phyloP scores from a whole-genome alignment of 805 yeast species.

The Ogataea wickerhamii region DNA sequence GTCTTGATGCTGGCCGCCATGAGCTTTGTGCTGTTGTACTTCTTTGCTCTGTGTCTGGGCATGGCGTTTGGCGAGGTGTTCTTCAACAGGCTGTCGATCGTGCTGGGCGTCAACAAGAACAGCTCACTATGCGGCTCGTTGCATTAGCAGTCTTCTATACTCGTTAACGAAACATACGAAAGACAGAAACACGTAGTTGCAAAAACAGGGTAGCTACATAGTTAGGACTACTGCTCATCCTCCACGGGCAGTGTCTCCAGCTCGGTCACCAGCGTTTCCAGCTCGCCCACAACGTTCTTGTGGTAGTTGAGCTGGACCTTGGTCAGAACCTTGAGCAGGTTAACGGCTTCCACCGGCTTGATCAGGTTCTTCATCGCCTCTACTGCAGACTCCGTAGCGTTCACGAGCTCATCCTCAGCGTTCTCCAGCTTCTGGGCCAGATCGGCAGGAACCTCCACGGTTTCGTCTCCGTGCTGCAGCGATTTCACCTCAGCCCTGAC shows the following conservation, averaged over 20 bases:
- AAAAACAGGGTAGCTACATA: too few species aligned
- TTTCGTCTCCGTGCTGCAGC: conserved; percentile 33
- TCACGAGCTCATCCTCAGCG: conserved; percentile 74
- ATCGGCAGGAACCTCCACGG: conserved; percentile 44
- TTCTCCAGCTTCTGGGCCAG: conserved; percentile 50
- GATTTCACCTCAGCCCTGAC: conserved; percentile 55
- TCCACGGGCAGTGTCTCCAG: conserved; percentile 42
- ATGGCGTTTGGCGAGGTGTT: conserved; percentile 66
- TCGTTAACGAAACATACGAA: too few species aligned
- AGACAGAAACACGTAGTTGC: too few species aligned
- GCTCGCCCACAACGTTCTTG: conserved; percentile 47
- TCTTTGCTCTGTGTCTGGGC: conserved; percentile 72
- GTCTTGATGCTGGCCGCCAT: conserved; percentile 77
- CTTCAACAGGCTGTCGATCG: conserved; percentile 55
- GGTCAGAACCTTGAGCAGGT: conserved; percentile 61
- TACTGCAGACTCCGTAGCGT: conserved; percentile 77
- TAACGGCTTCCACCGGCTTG: conserved; percentile 61
- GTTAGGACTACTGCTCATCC: conserved; percentile 33
- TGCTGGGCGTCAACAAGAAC: conserved; percentile 34
- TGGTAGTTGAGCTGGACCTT: conserved; percentile 66
- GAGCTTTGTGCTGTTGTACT: conserved; percentile 63
- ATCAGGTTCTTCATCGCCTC: conserved; percentile 70
- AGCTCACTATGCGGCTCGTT: conserved; percentile 29
- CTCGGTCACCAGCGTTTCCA: conserved; percentile 43
- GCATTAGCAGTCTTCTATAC: conserved; percentile 26